These are phyloP conservation scores for Prunus mongolica DNA, from an alignment of 306 rosid genomes.

Conservation along the genomic window DNA sequence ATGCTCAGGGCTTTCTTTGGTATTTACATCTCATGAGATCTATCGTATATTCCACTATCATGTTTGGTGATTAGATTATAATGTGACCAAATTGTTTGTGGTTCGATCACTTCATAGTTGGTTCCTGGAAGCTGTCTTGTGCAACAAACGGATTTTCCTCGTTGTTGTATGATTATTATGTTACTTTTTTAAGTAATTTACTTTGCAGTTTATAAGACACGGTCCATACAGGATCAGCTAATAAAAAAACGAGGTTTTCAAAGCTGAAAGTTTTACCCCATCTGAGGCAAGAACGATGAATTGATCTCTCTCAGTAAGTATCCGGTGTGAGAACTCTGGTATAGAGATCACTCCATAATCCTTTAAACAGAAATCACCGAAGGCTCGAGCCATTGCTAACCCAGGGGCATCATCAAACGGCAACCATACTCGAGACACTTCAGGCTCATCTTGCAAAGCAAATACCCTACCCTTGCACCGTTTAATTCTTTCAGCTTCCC, in stretches of 20 bases:
- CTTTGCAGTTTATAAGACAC: conserved; percentile 2
- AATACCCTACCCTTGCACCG: conserved; percentile 89
- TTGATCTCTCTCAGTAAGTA: conserved; percentile 71
- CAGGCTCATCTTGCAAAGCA: conserved; percentile 96
- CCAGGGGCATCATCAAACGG: conserved; percentile 98
- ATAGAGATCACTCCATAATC: conserved; percentile 93
- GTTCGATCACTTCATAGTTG: not conserved
- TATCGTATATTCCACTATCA: not conserved
- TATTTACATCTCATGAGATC: not conserved
- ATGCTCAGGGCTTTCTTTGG: not conserved
- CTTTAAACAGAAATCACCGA: conserved; percentile 94
- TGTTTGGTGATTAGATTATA: not conserved
- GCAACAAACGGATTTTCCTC: not conserved
- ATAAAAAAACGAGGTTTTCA: not conserved
- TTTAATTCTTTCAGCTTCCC: conserved; percentile 93
- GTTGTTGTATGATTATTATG: too few relatives aligned
- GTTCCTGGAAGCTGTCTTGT: conserved; percentile 15
- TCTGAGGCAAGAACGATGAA: conserved; percentile 95
- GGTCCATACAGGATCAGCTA: not conserved
- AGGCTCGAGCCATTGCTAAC: conserved; percentile 98
- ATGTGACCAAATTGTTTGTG: not conserved
- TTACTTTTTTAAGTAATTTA: not conserved
- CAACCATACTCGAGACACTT: conserved; percentile 90
- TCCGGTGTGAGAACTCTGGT: conserved; percentile 78
- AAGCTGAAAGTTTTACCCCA: conserved; percentile 58